These are phyloP conservation scores for Geosmithia putterillii DNA, from an alignment of 2,329 filamentous ascomycete species.

Conservation along the genomic window DNA sequence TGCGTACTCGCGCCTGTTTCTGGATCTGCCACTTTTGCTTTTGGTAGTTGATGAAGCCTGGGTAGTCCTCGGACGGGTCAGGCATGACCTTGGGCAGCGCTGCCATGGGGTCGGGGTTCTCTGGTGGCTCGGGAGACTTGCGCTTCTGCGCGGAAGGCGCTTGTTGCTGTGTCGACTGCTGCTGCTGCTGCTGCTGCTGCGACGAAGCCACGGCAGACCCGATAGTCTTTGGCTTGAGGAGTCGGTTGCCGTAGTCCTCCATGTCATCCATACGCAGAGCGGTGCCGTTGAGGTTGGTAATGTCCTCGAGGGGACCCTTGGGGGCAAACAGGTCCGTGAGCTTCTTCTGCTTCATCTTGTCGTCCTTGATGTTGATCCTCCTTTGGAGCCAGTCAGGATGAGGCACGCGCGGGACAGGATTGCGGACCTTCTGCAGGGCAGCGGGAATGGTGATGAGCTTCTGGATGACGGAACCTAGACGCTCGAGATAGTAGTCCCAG, in stretches of 20 bases:
- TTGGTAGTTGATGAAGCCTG: slow-evolving; percentile 81
- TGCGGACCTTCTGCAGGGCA: slow-evolving; percentile 85
- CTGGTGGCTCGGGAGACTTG: slow-evolving; percentile 58
- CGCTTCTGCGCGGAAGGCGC: slow-evolving; percentile 46
- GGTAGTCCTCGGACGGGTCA: slow-evolving; percentile 72
- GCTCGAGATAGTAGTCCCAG: slow-evolving; percentile 95
- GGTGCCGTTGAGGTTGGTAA: slow-evolving; percentile 49
- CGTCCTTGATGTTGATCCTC: slow-evolving; percentile 87
- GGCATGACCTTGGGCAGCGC: slow-evolving; percentile 77
- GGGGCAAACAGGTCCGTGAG: slow-evolving; percentile 64
- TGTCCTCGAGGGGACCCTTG: slow-evolving; percentile 59
- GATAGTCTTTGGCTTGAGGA: slow-evolving; percentile 52
- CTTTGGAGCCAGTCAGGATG: slow-evolving; percentile 96
- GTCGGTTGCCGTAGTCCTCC: slow-evolving; percentile 66
- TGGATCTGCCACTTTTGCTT: slow-evolving; percentile 99
- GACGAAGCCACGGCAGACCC: slow-evolving; percentile 43
- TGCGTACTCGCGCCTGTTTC: slow-evolving; percentile 72
- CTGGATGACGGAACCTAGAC: slow-evolving; percentile 92
- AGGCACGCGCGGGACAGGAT: slow-evolving; percentile 83
- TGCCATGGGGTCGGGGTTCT: slow-evolving; percentile 66
- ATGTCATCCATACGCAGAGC: slow-evolving; percentile 43
- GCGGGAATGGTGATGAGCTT: slow-evolving; percentile 98
- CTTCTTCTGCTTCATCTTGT: slow-evolving; percentile 97
- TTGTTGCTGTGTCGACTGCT: not conserved
- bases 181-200: slow-evolving; percentile 18